Base-by-base conservation (phyloP, 2,329 filamentous ascomycete genomes). In the Penicillium sp. region DNA sequence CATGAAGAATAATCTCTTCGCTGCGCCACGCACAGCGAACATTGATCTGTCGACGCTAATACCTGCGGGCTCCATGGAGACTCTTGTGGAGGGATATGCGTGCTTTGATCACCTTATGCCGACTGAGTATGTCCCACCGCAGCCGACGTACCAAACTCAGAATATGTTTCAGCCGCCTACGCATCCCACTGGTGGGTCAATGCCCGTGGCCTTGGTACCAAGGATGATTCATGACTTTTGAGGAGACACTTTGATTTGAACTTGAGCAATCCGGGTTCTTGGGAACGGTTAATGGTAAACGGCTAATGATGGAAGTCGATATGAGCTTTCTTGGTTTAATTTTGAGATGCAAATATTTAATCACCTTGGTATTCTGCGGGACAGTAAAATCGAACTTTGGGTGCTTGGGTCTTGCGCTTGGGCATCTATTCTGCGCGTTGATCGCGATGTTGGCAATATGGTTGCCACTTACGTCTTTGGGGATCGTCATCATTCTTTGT, bases 21-120 rank as follows among this genome's bases (percentile, higher is more conserved):
- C 54, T 41, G 12, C 39, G 18, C 43, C 58, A 6, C 58, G 64
- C 18, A 57, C 62, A 12, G 45, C 57, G 47, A 60, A 54, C 8
- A 55, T 66, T 29, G 64, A 65, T 45, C 45, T 67, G n/a, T 46
- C 59, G 9, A 56, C 57, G 21, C 57, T 67, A 18, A 60, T 67
- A 29, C 55, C 58, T 4, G 42, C 52, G 0, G 46, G 52, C 5
- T 38, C 62, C 9, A 58, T 67, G 39, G 62, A 67, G 47, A 47
- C 49, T 23, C 55, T 65, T 8, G 58, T 67, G 26, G 65, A 65
- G 15, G 57, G 58, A 10, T 66, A 65, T 45, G 53, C 53, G 3
- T 59, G 56, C 45, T 58, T 66, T 29, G 60, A 65, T 26, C 65
- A 67, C 31, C 52, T 67, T 31, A 62, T 67, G 24, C 64, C 62